These are phyloP conservation scores for Ophiostoma piceae DNA, from an alignment of 2,329 filamentous ascomycete genomes.

Conservation along the genomic window DNA sequence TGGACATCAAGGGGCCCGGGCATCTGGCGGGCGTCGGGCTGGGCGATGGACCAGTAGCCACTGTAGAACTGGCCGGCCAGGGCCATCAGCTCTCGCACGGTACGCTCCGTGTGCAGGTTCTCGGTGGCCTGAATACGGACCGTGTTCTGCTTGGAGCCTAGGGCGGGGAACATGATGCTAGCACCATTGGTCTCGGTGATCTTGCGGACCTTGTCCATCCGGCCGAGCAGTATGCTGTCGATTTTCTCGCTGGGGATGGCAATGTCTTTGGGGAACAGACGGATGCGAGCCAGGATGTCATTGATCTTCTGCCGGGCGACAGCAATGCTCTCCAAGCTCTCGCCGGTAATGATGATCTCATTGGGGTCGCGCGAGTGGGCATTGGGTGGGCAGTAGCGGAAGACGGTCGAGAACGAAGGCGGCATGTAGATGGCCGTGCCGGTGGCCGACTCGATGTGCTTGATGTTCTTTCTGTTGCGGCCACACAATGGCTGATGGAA, in stretches of 20 bases:
- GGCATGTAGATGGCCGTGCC: constrained; percentile 98
- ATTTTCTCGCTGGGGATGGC: constrained; percentile 87
- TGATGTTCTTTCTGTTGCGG: constrained; percentile 93
- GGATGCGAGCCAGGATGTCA: constrained; percentile 73
- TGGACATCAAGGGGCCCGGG: constrained; percentile 69
- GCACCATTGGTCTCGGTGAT: constrained; percentile 96
- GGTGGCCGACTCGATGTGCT: constrained; percentile 90
- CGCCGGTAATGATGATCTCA: constrained; percentile 92
- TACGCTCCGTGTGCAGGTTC: constrained; percentile 88
- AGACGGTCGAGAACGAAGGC: constrained; percentile 85
- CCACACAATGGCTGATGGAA: constrained; percentile 91
- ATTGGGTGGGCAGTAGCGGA: constrained; percentile 79
- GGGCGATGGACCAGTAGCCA: constrained; percentile 89
- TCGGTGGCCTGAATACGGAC: constrained; percentile 91
- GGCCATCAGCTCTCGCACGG: constrained; percentile 91
- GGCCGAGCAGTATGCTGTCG: constrained; percentile 84
- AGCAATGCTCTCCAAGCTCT: constrained; percentile 75
- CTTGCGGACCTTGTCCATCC: constrained; percentile 93
- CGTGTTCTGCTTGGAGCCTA: constrained; percentile 77
- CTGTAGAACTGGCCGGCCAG: constrained; percentile 96
- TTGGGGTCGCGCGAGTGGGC: constrained; percentile 77
- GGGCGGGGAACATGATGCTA: constrained; percentile 83
- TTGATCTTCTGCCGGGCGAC: constrained; percentile 87
- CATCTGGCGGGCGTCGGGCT: constrained; percentile 59
- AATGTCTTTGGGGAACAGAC: constrained; percentile 87